These are phyloP conservation scores for Mortierella hygrophila DNA, from an alignment of 192 early-diverging fungal species.

Conservation along the genomic window DNA sequence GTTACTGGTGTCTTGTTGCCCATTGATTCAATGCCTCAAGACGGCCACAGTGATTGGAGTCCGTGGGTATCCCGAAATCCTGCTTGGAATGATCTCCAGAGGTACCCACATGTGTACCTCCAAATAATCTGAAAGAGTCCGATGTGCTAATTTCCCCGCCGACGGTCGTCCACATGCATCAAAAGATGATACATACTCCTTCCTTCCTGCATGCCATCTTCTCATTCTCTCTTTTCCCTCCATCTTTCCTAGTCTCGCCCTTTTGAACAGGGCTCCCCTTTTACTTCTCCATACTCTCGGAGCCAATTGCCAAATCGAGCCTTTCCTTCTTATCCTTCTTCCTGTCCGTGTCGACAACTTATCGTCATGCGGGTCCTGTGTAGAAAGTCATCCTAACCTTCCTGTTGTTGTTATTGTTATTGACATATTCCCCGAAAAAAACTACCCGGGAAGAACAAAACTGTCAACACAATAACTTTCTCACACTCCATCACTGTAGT, in stretches of 20 bases:
- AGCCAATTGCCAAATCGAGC: constrained; percentile 10
- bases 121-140: too few relatives aligned
- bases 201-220: not conserved
- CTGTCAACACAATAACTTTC: not conserved
- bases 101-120: too few relatives aligned
- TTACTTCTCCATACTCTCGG: not conserved
- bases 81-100: too few relatives aligned
- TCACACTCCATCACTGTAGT: not conserved
- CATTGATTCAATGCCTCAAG: too few relatives aligned
- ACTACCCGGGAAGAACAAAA: not conserved
- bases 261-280: not conserved
- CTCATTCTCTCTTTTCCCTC: not conserved
- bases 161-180: too few relatives aligned
- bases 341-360: not conserved
- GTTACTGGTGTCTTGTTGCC: too few relatives aligned
- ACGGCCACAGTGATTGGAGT: too few relatives aligned
- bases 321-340: not conserved
- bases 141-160: too few relatives aligned
- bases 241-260: not conserved
- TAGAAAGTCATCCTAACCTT: too few relatives aligned
- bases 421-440: not conserved
- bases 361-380: not conserved
- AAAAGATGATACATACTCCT: not conserved
- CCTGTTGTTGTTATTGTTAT: not conserved
- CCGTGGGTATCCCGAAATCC: too few relatives aligned